phyloP scores from a whole-genome alignment of 305 asterid species.

The Fraxinus sp. region DNA sequence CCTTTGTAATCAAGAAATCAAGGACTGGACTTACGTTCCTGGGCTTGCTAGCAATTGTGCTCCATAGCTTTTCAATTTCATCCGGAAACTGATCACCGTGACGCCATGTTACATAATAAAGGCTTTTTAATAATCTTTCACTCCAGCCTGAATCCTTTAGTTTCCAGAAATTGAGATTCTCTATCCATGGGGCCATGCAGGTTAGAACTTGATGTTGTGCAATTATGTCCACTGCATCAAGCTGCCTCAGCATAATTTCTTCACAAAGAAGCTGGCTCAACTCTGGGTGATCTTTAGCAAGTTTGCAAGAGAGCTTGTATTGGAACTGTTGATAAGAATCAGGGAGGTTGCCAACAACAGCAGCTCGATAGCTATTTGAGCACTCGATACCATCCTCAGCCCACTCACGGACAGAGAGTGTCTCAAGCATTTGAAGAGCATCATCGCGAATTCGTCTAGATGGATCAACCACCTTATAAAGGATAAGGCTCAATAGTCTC shows the following conservation, averaged over 20 bases:
- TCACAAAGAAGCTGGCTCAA: constrained; percentile 97
- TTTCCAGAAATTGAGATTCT: constrained; percentile 98
- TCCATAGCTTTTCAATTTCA: constrained; percentile 99
- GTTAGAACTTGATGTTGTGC: constrained; percentile 99
- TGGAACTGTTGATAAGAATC: constrained; percentile 99
- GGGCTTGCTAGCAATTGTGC: constrained; percentile 97
- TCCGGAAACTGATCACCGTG: constrained; percentile 99
- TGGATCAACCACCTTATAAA: constrained; percentile 99
- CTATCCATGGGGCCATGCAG: constrained; percentile 99
- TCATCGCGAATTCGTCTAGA: constrained; percentile 98
- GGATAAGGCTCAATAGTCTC: constrained; percentile 91
- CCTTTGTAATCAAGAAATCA: constrained; percentile 95
- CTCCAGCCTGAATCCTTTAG: constrained; percentile 99
- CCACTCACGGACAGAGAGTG: constrained; percentile 96
- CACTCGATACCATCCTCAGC: constrained; percentile 94
- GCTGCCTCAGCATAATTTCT: constrained; percentile 99
- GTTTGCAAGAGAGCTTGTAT: constrained; percentile 98
- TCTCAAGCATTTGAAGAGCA: constrained; percentile 99
- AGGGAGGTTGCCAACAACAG: constrained; percentile 99
- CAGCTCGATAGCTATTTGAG: constrained; percentile 91
- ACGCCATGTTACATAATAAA: constrained; percentile 96
- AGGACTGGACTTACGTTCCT: constrained; percentile 93
- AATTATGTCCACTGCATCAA: constrained; percentile 97
- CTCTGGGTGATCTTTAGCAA: constrained; percentile 98
- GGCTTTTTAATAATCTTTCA: constrained; percentile 87